phyloP scores from a whole-genome alignment of 768 basidiomycete species.

The Pleurotus giganteus region DNA sequence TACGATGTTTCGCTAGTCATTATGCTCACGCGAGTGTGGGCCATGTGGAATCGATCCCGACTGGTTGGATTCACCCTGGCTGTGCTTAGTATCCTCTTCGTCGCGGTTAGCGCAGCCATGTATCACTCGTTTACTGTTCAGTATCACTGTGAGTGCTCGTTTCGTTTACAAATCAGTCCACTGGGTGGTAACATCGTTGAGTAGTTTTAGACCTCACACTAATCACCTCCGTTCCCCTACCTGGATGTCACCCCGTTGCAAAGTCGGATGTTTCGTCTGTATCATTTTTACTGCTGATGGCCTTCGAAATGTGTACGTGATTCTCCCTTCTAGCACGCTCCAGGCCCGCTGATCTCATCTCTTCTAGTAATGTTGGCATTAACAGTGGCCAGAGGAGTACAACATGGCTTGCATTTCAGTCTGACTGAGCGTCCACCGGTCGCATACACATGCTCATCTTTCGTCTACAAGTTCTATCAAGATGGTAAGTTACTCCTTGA shows the following conservation, averaged over 20 bases:
- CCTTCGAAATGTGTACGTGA: neutral
- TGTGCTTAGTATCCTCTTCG: neutral
- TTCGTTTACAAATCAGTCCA: no score
- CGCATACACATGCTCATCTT: neutral
- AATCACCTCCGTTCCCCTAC: no score
- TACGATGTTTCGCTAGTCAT: constrained; percentile 1
- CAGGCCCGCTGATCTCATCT: neutral
- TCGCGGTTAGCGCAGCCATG: neutral
- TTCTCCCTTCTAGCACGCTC: neutral
- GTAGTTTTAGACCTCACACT: no score
- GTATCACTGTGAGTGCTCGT: no score
- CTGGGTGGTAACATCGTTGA: no score
- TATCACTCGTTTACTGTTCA: neutral
- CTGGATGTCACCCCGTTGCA: neutral
- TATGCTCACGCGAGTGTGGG: neutral
- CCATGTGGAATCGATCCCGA: neutral
- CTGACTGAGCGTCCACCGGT: neutral
- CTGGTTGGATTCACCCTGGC: neutral
- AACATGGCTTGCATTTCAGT: neutral
- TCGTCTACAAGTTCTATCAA: neutral
- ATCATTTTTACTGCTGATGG: constrained; percentile 10
- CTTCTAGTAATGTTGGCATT: neutral
- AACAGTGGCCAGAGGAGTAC: constrained; percentile 2
- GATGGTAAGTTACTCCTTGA: constrained; percentile 3
- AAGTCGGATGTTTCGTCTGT: constrained; percentile 13